Evolutionary conservation across 352 stramenopile species (phyloP), one percentile per base, ranked within the genome.

Genomic region (Plasmopara muralis): DNA sequence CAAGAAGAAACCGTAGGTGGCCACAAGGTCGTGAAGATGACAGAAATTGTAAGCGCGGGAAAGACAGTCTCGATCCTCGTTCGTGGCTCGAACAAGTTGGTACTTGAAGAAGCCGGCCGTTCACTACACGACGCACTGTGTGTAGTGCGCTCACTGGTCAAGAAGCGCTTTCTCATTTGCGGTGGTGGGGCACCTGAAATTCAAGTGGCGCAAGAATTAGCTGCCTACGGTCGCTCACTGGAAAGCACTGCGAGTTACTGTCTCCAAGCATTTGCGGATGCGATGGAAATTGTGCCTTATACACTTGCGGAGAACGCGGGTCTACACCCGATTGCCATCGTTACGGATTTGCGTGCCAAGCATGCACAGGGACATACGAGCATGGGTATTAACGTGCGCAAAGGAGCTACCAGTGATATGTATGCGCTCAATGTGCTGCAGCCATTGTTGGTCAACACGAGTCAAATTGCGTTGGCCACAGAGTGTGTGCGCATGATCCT

Each of bases 401-500:
- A 93, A 74, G 93, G 93, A 55, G 79, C 74, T 45, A 98, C 99
- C 80, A 95, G 87, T 62, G 93, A 99, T 83, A 99, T 99, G 95
- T 98, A 98, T 79, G 91, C 96, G 56, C 79, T 98, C 53, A 97
- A 97, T 74, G 94, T 99, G 51, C 84, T 99, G 50, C 97, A 99
- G 81, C 97, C 97, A 41, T 80, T 99, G 53, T 74, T 99, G 40
- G 97, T 99, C 33, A 98, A 89, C 65, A 97, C 89, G 46, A 98
- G 89, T 70, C 95, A 98, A 53, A 97, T 99, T 63, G 74, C 90
- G 54, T 83, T 99, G 47, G 97, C 97, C 10, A 97, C 97, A 37
- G 97, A 99, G 75, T 99, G 95, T 63, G 95, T 99, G 46, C 87
- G 89, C 66, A 99, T 99, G 96, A 99, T 99, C 68, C 91, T 99